Base-by-base conservation (phyloP, 768 basidiomycete species). In the Lentinula sp. region DNA sequence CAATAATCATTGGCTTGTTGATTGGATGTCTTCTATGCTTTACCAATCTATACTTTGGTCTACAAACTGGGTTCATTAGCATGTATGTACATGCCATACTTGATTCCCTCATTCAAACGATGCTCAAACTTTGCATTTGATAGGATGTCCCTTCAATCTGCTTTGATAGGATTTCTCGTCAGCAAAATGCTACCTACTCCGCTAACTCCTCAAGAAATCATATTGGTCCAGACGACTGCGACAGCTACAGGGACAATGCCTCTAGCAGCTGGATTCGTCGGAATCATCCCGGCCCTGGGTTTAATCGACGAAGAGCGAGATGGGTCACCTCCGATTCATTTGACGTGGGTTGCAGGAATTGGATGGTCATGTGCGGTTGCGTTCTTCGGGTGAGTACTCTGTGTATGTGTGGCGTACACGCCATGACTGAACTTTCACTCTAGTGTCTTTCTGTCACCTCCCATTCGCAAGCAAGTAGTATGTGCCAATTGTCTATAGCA, bases 91-190 rank as follows among this genome's bases (percentile, higher is more conserved):
- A 65, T 4, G 61, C 48, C 68, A 28, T 4, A 50, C 51, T 28
- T 20, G 58, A 61, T 61, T 49, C 28, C 28, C 28, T 59, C 59
- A 5, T 18, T 10, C 50, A 35, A 48, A 28, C 23, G 36, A 43
- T 56, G n/a, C 52, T 61, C 42, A 36, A 59, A 46, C n/a, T 28
- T 6, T 48, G 48, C n/a, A 53, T 48, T 18, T 46, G 57, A 43
- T 63, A 93, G 92, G 93, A 96, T 95, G 94, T 94, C 94, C 8
- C 82, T 96, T 32, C 95, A 98, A 69, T 95, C 94, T 0, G 92
- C 95, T 10, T 80, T 98, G 39, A 88, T 98, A 37, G 96, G 95
- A 4, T 97, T 89, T 71, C 84, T 95, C 4, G 69, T 96, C 52
- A 94, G 94, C 60, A 80, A 85, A 57, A 75, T 91, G 64, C 77